Percentiles rank a stretch among this genome's conserved stretches.
Evolutionary conservation across 139 green algal genomes (phyloP).

Genomic region (Tetradesmus lagerheimii): DNA sequence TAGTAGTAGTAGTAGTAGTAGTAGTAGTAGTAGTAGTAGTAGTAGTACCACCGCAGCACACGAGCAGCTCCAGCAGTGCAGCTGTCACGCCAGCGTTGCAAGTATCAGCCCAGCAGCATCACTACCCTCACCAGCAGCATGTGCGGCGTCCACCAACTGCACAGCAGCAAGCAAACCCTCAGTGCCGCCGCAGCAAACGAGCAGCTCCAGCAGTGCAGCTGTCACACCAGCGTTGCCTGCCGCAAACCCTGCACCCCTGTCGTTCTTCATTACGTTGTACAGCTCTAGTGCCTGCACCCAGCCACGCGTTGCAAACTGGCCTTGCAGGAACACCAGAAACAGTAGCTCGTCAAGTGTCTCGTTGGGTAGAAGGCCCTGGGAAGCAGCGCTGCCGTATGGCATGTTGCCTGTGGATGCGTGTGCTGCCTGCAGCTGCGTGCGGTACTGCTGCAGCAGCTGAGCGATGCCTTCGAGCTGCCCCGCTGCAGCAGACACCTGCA

Average conservation of each 20-base stretch:
- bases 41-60: neutral
- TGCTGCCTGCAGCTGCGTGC: neutral
- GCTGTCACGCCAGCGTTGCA: neutral
- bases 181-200: conserved; percentile 20
- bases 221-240: conserved; percentile 9
- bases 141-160: neutral
- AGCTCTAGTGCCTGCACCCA: conserved; percentile 15
- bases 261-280: conserved; percentile 13
- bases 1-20: no score
- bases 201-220: conserved; percentile 27
- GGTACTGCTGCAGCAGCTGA: conserved; percentile 26
- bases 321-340: conserved; percentile 35
- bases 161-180: conserved; percentile 20
- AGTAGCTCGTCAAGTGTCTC: conserved; percentile 34
- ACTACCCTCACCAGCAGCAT: neutral
- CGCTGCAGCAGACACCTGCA: conserved; percentile 10
- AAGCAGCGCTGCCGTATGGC: neutral
- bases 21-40: no score
- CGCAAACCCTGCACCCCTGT: conserved; percentile 27
- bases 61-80: conserved; percentile 35
- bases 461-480: conserved; percentile 10
- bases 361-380: neutral
- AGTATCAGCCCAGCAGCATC: neutral
- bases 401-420: neutral
- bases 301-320: neutral